Conservation (phyloP, 2,329 filamentous ascomycete genomes). For the Epichloe coenophiala region DNA sequence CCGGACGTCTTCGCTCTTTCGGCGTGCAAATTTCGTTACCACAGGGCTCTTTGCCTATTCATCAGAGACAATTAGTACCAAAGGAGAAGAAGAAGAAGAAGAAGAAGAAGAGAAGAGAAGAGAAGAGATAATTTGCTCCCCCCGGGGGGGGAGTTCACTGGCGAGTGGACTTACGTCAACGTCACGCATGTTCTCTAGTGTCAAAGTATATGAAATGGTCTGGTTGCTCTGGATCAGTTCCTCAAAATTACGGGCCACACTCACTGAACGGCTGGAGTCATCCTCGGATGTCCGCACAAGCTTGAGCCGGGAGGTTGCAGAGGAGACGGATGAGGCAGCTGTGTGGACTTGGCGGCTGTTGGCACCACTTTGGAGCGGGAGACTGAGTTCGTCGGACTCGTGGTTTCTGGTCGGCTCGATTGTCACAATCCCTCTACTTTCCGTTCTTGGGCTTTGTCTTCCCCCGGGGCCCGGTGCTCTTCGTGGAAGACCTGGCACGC, state of each 20-base stretch:
- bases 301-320: slow-evolving; percentile 36
- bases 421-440: slow-evolving; percentile 25
- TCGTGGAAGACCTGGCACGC: slow-evolving; percentile 18
- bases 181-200: slow-evolving; percentile 65
- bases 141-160: no score
- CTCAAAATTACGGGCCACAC: slow-evolving; percentile 58
- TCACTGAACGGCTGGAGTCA: slow-evolving; percentile 34
- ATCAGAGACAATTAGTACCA: slow-evolving; percentile 5
- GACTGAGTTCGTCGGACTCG: slow-evolving; percentile 22
- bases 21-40: slow-evolving; percentile 22
- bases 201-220: slow-evolving; percentile 71
- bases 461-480: slow-evolving; percentile 15
- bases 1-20: slow-evolving; percentile 35
- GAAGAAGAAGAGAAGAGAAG: background rate
- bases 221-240: slow-evolving; percentile 70
- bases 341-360: slow-evolving; percentile 28
- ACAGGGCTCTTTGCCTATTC: slow-evolving; percentile 28
- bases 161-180: slow-evolving; percentile 45
- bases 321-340: slow-evolving; percentile 38
- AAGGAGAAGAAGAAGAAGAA: background rate
- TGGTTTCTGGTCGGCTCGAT: slow-evolving; percentile 22
- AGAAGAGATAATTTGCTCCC: no score
- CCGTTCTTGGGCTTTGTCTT: slow-evolving; percentile 14
- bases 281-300: slow-evolving; percentile 46
- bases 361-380: slow-evolving; percentile 10